Conservation (phyloP, 176 grass and related monocot genomes). For the Otatea glauca region DNA sequence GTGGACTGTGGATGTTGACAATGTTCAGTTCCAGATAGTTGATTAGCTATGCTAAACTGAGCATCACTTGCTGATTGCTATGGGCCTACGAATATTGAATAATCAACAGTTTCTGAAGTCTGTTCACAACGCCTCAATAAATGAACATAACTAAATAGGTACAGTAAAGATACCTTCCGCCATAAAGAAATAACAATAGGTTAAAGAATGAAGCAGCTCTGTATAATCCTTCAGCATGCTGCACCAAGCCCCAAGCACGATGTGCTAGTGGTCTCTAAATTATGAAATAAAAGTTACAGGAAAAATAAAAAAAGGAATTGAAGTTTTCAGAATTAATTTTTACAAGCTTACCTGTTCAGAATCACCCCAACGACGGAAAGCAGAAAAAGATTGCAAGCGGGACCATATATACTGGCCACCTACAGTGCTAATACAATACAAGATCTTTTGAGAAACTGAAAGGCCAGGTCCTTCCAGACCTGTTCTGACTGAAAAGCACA, state of each 20-base stretch:
- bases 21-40: constrained; percentile 5
- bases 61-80: neutral
- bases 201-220: constrained; percentile 74
- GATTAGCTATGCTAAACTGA: constrained; percentile 18
- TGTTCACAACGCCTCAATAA: constrained; percentile 23
- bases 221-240: constrained; percentile 85
- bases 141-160: constrained; percentile 28
- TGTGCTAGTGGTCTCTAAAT: constrained; percentile 77
- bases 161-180: constrained; percentile 71
- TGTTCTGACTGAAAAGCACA: constrained; percentile 74
- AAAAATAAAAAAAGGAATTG: constrained; percentile 14
- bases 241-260: constrained; percentile 69
- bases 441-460: constrained; percentile 89
- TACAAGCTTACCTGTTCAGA: constrained; percentile 74
- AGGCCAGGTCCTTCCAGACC: constrained; percentile 87
- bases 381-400: constrained; percentile 87
- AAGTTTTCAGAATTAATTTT: constrained; percentile 36
- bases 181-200: constrained; percentile 88
- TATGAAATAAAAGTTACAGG: constrained; percentile 30
- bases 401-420: constrained; percentile 90
- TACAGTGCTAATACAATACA: constrained; percentile 84
- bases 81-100: neutral
- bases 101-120: neutral
- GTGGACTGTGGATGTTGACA: neutral
- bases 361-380: constrained; percentile 93